Base-by-base conservation (phyloP, 129 eudicot genomes). In the Calendula officinalis region DNA sequence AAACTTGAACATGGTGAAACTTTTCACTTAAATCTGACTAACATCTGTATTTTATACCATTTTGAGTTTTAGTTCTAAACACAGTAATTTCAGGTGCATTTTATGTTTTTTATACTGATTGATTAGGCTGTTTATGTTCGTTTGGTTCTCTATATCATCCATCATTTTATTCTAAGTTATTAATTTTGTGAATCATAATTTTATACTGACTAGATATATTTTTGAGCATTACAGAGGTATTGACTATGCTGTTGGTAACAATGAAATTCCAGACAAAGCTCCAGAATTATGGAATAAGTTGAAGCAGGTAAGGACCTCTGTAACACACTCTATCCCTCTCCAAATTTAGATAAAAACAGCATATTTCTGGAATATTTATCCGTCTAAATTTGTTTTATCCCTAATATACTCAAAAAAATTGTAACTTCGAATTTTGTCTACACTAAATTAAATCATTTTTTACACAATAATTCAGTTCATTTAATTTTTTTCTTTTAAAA, bases 181-280 rank as follows among this genome's bases (percentile, higher is more conserved):
- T 4, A 11, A 16, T 65, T 10, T 49, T 48, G 17, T 5, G 16
- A 8, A 11, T 59, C 33, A 37, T 8, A 37, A 7, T 47, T 13
- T 47, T 40, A 38, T 56, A 60, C 68, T 77, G 69, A 67, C 48
- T 35, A 40, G 60, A 69, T 78, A 17, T 53, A 32, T 47, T 42
- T 42, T 55, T 72, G 53, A 16, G 55, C 40, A 58, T 59, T 78
- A 62, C 87, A 85, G 96, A 74, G 82, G 86, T 36, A 80, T 88
- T 62, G 96, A 88, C 70, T 78, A 65, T 75, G 79, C 83, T n/a
- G 56, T 88, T 73, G 83, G 78, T 13, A 83, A 84, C 73, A 57
- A 81, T 38, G 89, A 84, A 70, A 61, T 82, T 55, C 94, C 94
- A 1, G 60, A 35, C 47, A 69, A 72, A 72, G 89, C 81, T 55